Percentiles rank a stretch among this genome's conserved stretches.
These are phyloP conservation scores for Aurinia saxatilis DNA, from an alignment of 345 rosid genomes.

Conservation along the genomic window DNA sequence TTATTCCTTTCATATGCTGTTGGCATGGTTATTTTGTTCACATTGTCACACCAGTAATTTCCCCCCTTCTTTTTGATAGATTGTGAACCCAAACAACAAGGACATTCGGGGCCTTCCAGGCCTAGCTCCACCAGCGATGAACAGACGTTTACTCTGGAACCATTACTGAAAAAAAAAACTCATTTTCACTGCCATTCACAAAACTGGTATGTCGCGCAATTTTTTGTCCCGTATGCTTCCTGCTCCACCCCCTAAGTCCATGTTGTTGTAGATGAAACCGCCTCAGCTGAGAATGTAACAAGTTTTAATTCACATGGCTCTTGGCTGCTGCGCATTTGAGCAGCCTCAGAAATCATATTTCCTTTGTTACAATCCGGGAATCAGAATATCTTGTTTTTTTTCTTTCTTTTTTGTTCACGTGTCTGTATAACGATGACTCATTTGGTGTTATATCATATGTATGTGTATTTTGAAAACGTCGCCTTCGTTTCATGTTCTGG, in stretches of 20 bases:
- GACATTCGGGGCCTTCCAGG: constrained; percentile 88
- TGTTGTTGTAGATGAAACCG: constrained; percentile 20
- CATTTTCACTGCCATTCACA: constrained; percentile 2
- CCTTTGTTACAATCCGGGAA: constrained; percentile 1
- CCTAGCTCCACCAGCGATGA: constrained; percentile 82
- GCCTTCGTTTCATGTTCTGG: constrained; percentile 4
- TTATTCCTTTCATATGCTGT: background rate
- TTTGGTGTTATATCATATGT: constrained; percentile 21
- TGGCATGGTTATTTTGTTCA: background rate
- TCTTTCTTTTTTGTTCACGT: constrained; percentile 21
- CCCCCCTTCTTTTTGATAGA: constrained; percentile 30
- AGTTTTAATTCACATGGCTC: constrained; percentile 15
- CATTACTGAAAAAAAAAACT: constrained; percentile 25
- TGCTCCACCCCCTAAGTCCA: constrained; percentile 12
- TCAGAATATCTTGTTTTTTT: constrained; percentile 17
- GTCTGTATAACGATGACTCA: constrained; percentile 11
- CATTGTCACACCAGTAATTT: background rate
- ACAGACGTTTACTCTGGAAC: constrained; percentile 70
- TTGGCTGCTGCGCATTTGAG: constrained; percentile 14
- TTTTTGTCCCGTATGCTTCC: constrained; percentile 6
- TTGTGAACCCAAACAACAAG: constrained; percentile 85
- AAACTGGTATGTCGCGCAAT: constrained; percentile 13
- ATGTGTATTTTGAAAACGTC: background rate
- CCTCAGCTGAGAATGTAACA: constrained; percentile 2
- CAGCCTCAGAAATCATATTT: constrained; percentile 7